Percentiles rank a stretch among this genome's conserved stretches.
Conservation (phyloP, 331 rosid genomes). For the Ulmus americana region DNA sequence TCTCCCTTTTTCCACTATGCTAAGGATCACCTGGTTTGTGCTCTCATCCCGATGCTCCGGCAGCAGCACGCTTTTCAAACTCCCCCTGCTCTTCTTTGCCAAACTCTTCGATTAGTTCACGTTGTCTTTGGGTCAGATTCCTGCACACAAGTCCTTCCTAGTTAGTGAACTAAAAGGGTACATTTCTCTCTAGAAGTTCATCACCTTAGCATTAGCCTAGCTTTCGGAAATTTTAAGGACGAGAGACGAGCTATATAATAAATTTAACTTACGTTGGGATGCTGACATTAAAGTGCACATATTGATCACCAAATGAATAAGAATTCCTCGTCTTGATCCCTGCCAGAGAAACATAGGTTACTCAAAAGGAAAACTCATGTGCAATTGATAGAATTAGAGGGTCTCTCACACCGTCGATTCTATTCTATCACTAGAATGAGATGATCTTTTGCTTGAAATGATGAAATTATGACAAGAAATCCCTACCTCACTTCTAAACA, state of each 20-base stretch:
- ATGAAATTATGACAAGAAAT: too few species aligned
- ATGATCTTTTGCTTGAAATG: too few species aligned
- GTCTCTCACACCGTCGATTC: too few species aligned
- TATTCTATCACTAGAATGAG: too few species aligned
- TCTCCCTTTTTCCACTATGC: constrained; percentile 1
- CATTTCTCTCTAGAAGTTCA: neutral
- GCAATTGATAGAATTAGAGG: neutral
- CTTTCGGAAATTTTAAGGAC: neutral
- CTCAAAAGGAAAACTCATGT: neutral
- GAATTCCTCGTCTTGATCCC: constrained; percentile 68
- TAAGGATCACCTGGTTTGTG: constrained; percentile 12
- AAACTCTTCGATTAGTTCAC: constrained; percentile 75
- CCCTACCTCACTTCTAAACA: too few species aligned
- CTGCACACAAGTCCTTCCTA: constrained; percentile 27
- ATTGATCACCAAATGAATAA: constrained; percentile 69
- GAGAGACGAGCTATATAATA: neutral
- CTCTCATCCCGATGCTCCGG: constrained; percentile 59
- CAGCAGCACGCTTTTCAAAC: constrained; percentile 42
- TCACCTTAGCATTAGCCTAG: too few species aligned
- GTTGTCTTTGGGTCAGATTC: constrained; percentile 69
- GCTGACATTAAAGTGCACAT: constrained; percentile 76
- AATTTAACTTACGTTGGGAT: constrained; percentile 54
- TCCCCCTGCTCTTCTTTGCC: constrained; percentile 86
- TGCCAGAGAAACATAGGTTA: constrained; percentile 18
- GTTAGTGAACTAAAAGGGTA: neutral